Percentiles rank a stretch among this genome's conserved stretches.
Evolutionary conservation across 108 stramenopile species (phyloP).

Genomic region (Aurantiochytrium sp.): DNA sequence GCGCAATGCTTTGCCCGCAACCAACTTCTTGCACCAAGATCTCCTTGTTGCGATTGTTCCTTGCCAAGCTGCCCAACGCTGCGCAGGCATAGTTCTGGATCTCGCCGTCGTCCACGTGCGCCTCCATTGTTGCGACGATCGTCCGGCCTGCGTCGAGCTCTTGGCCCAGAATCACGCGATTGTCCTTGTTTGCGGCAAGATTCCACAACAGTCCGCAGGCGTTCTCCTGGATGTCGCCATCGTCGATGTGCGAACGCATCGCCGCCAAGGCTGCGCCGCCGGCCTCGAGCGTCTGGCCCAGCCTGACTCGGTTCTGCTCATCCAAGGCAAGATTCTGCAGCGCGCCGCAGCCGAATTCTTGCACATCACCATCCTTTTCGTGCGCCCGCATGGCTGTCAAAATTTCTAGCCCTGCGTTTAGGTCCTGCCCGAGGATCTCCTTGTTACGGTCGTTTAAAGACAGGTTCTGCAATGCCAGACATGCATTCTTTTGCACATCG

Average conservation of each 20-base stretch:
- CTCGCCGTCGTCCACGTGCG: background rate
- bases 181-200: background rate
- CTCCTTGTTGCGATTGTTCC: background rate
- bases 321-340: background rate
- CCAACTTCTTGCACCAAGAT: background rate
- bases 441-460: background rate
- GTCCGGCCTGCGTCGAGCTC: background rate
- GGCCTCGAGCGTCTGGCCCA: background rate
- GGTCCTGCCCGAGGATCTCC: background rate
- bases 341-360: background rate
- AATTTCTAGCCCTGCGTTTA: background rate
- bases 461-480: background rate
- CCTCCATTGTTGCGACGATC: background rate
- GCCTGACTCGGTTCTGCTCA: background rate
- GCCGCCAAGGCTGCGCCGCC: background rate
- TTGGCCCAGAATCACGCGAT: background rate
- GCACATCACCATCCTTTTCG: background rate
- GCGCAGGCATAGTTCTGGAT: background rate
- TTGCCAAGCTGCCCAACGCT: background rate
- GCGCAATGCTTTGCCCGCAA: background rate
- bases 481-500: background rate
- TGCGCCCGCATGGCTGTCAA: background rate
- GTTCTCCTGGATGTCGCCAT: background rate
- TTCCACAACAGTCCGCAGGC: background rate
- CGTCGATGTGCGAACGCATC: background rate